These are phyloP conservation scores for Corylus heterophylla DNA, from an alignment of 306 rosid species.

Conservation along the genomic window DNA sequence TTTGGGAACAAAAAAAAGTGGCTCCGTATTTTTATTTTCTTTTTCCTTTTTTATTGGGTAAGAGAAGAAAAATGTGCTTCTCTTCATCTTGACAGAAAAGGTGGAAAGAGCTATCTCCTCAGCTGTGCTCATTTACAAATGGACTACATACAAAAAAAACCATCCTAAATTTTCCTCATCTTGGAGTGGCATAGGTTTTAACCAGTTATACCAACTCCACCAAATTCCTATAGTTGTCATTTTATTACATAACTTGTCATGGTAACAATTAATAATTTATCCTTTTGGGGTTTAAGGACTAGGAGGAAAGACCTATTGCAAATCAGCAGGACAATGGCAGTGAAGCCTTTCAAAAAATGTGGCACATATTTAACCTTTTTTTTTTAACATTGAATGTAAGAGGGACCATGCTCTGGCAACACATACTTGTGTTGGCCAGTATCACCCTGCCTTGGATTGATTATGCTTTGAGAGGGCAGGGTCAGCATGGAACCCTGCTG, in stretches of 20 bases:
- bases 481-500: neutral
- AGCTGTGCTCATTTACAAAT: too few relatives aligned
- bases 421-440: too few relatives aligned
- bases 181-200: neutral
- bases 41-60: neutral
- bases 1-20: neutral
- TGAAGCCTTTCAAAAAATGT: neutral
- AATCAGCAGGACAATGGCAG: neutral
- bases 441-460: too few relatives aligned
- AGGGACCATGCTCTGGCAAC: too few relatives aligned
- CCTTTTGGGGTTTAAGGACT: neutral
- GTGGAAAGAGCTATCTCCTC: neutral
- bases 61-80: neutral
- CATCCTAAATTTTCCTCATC: neutral
- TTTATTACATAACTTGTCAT: neutral
- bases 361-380: neutral
- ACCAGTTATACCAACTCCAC: too few relatives aligned
- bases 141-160: too few relatives aligned
- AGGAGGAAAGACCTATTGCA: neutral
- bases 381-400: too few relatives aligned
- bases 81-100: neutral
- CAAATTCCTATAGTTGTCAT: neutral
- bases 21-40: neutral
- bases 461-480: neutral
- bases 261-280: neutral